phyloP scores from a whole-genome alignment of 2,329 filamentous ascomycete genomes.

The Fusarium austroafricanum region DNA sequence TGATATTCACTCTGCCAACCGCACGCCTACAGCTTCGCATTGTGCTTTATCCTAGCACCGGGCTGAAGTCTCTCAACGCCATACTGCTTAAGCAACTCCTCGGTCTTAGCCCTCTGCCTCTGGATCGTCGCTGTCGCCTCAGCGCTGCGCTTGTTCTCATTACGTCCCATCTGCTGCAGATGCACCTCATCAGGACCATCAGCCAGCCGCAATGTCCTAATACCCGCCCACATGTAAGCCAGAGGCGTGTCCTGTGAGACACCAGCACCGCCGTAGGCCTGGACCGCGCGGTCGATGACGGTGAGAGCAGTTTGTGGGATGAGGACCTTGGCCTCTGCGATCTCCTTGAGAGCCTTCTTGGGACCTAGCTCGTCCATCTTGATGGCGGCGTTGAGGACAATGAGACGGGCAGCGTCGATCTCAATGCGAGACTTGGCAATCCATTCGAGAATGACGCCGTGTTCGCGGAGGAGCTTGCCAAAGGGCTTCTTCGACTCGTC shows the following conservation, averaged over 20 bases:
- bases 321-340: slow-evolving; percentile 94
- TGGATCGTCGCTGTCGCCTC: slow-evolving; percentile 71
- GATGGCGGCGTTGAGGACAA: slow-evolving; percentile 94
- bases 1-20: slow-evolving; percentile 29
- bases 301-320: slow-evolving; percentile 84
- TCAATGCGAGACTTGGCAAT: slow-evolving; percentile 92
- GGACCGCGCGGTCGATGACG: slow-evolving; percentile 94
- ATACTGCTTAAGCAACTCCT: slow-evolving; percentile 73
- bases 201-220: slow-evolving; percentile 84
- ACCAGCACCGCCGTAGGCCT: slow-evolving; percentile 90
- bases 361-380: slow-evolving; percentile 92
- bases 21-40: slow-evolving; percentile 57
- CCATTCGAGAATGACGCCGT: slow-evolving; percentile 95
- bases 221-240: slow-evolving; percentile 82
- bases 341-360: slow-evolving; percentile 91
- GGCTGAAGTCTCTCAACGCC: slow-evolving; percentile 59
- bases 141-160: slow-evolving; percentile 78
- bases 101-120: slow-evolving; percentile 72
- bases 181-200: slow-evolving; percentile 98
- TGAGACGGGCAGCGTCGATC: slow-evolving; percentile 89
- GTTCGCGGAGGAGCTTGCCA: slow-evolving; percentile 84
- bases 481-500: slow-evolving; percentile 92
- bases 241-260: slow-evolving; percentile 95
- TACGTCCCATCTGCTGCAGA: slow-evolving; percentile 80
- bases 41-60: slow-evolving; percentile 62